A percentile compares a stretch with the other conserved stretches of the same genome.
Evolutionary conservation across 129 eudicot species (phyloP).

Genomic region (Pseudognaphalium luteoalbum): DNA sequence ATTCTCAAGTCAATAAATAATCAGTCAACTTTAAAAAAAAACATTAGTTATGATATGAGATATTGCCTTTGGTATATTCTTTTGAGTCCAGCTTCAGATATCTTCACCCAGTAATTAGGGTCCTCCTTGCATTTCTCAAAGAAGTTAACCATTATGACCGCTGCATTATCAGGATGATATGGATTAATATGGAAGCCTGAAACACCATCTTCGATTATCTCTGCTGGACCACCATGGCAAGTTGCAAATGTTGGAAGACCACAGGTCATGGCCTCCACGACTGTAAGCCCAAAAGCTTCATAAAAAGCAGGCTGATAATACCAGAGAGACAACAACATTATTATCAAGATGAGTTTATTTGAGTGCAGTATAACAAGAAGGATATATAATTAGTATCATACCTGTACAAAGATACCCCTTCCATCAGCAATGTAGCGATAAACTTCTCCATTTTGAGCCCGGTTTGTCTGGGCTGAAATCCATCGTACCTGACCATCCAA

Average conservation of each 20-base stretch:
- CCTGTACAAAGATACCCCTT: slow-evolving; percentile 92
- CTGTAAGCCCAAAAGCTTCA: slow-evolving; percentile 99
- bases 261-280: slow-evolving; percentile 95
- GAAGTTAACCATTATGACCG: slow-evolving; percentile 62
- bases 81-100: slow-evolving; percentile 67
- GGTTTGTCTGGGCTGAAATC: slow-evolving; percentile 84
- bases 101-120: slow-evolving; percentile 59
- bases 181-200: slow-evolving; percentile 97
- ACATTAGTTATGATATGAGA: slow-evolving; percentile 7
- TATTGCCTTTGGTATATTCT: slow-evolving; percentile 76
- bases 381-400: slow-evolving; percentile 17
- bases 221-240: slow-evolving; percentile 91
- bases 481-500: slow-evolving; percentile 82
- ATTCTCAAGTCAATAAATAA: slow-evolving; percentile 11
- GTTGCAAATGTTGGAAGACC: slow-evolving; percentile 98
- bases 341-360: slow-evolving; percentile 14
- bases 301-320: slow-evolving; percentile 81
- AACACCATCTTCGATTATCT: slow-evolving; percentile 85
- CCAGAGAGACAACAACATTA: slow-evolving; percentile 6
- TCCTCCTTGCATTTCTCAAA: slow-evolving; percentile 68
- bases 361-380: neutral
- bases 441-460: slow-evolving; percentile 84
- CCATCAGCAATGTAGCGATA: slow-evolving; percentile 93
- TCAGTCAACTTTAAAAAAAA: neutral
- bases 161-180: slow-evolving; percentile 79